These are phyloP conservation scores for Mrakia gelida DNA, from an alignment of 768 basidiomycete species.

Conservation along the genomic window DNA sequence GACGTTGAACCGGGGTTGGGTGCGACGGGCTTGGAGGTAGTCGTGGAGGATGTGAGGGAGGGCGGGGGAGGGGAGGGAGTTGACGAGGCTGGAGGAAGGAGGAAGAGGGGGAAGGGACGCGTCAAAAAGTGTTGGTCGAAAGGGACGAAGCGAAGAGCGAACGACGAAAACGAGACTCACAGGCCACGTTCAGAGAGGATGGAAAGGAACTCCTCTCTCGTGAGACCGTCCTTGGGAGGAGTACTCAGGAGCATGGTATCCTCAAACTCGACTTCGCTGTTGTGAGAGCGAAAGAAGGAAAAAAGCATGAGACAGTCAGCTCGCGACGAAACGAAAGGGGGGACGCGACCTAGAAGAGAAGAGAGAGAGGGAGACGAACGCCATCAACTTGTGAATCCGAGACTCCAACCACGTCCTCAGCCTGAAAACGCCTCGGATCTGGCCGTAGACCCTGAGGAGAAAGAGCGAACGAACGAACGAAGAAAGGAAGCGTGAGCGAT, in stretches of 20 bases:
- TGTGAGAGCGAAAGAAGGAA: neutral
- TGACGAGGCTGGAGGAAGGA: neutral
- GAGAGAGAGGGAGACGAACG: neutral
- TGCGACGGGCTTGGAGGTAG: slow-evolving; percentile 20
- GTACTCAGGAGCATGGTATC: neutral
- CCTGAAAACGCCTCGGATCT: neutral
- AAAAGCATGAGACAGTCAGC: neutral
- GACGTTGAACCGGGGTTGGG: slow-evolving; percentile 9
- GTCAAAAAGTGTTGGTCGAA: neutral
- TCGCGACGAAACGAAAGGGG: neutral
- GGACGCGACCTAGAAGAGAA: neutral
- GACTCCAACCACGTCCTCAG: neutral
- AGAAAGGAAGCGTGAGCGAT: neutral
- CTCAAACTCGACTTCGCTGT: neutral
- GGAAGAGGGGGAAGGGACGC: neutral
- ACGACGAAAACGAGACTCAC: neutral
- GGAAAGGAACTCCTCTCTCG: neutral
- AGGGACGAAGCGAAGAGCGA: neutral
- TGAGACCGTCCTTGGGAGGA: neutral
- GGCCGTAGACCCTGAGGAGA: neutral
- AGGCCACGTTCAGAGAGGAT: slow-evolving; percentile 8
- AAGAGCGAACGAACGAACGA: neutral
- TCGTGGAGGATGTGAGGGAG: slow-evolving; percentile 17
- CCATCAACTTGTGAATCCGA: neutral
- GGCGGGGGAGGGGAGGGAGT: slow-evolving; percentile 2